phyloP scores from a whole-genome alignment of 352 stramenopile species.

The Phytophthora tubulina region DNA sequence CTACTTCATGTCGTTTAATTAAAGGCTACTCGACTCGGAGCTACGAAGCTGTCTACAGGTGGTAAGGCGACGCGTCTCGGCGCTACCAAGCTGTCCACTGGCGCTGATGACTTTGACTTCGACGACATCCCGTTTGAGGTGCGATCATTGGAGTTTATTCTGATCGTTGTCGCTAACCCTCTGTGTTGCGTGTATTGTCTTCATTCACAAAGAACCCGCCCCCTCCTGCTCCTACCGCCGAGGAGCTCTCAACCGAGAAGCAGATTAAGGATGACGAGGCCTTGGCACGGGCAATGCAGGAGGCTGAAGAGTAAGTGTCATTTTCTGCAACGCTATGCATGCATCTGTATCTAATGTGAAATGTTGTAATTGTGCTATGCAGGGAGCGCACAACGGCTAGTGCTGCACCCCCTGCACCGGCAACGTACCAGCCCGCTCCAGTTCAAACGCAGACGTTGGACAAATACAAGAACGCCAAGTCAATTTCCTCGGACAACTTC shows the following conservation, averaged over 20 bases:
- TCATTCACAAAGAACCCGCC: conserved; percentile 67
- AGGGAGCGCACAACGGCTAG: conserved; percentile 40
- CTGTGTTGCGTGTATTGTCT: neutral
- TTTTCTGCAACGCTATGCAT: neutral
- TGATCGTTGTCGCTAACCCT: neutral
- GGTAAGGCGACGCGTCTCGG: conserved; percentile 64
- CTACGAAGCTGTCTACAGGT: conserved; percentile 48
- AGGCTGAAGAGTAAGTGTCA: conserved; percentile 76
- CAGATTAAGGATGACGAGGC: conserved; percentile 91
- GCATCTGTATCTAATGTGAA: neutral
- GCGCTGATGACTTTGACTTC: conserved; percentile 85
- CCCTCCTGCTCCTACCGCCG: conserved; percentile 43
- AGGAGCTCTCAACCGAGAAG: conserved; percentile 60
- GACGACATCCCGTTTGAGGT: conserved; percentile 91
- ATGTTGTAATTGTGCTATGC: conserved; percentile 2
- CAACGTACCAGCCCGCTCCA: conserved; percentile 38
- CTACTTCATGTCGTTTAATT: neutral
- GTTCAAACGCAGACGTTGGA: conserved; percentile 70
- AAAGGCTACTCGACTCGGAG: conserved; percentile 42
- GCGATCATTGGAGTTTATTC: neutral
- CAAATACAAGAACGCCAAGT: conserved; percentile 94
- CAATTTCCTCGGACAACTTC: conserved; percentile 92
- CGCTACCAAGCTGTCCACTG: conserved; percentile 82
- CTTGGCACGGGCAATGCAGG: conserved; percentile 80
- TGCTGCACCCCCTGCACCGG: conserved; percentile 15